Conservation (phyloP, 768 basidiomycete species). For the Suillus weaverae region DNA sequence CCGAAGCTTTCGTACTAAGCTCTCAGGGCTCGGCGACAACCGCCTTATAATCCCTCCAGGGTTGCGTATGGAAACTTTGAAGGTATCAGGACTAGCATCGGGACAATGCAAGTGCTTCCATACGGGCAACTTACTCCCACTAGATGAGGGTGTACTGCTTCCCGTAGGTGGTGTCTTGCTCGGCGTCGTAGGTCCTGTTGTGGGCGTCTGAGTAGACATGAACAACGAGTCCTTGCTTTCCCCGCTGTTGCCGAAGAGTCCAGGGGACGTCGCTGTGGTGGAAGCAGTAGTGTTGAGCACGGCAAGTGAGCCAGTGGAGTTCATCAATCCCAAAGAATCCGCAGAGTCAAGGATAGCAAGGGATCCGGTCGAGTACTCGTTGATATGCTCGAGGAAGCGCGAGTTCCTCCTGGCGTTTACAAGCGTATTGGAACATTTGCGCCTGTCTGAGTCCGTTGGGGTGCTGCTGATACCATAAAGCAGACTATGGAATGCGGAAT, state of each 20-base stretch:
- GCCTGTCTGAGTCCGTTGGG: slow-evolving; percentile 9
- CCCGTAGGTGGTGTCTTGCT: slow-evolving; percentile 18
- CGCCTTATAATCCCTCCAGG: not conserved
- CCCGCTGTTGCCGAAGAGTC: not conserved
- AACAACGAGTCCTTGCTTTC: slow-evolving; percentile 22
- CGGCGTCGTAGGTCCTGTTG: slow-evolving; percentile 26
- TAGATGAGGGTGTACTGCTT: slow-evolving; percentile 5
- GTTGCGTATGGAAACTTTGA: slow-evolving; percentile 12
- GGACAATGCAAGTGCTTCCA: slow-evolving; percentile 28
- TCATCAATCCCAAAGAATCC: not conserved
- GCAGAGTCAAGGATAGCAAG: slow-evolving; percentile 11
- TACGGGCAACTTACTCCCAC: slow-evolving; percentile 32
- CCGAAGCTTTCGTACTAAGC: slow-evolving; percentile 24
- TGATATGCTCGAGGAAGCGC: slow-evolving; percentile 26
- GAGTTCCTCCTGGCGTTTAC: slow-evolving; percentile 10
- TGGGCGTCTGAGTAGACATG: slow-evolving; percentile 26
- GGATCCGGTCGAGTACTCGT: slow-evolving; percentile 12
- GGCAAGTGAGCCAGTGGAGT: slow-evolving; percentile 12
- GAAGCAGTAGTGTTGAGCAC: slow-evolving; percentile 11
- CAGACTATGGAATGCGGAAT: slow-evolving; percentile 15
- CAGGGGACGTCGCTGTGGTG: slow-evolving; percentile 13
- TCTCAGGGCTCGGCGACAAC: slow-evolving; percentile 18
- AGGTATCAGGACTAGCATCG: slow-evolving; percentile 24
- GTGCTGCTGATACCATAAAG: slow-evolving; percentile 6
- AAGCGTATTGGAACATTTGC: slow-evolving; percentile 7